A percentile compares a stretch with the other conserved stretches of the same genome.
Evolutionary conservation across 257 asterid species (phyloP).

Genomic region (Echium plantagineum): DNA sequence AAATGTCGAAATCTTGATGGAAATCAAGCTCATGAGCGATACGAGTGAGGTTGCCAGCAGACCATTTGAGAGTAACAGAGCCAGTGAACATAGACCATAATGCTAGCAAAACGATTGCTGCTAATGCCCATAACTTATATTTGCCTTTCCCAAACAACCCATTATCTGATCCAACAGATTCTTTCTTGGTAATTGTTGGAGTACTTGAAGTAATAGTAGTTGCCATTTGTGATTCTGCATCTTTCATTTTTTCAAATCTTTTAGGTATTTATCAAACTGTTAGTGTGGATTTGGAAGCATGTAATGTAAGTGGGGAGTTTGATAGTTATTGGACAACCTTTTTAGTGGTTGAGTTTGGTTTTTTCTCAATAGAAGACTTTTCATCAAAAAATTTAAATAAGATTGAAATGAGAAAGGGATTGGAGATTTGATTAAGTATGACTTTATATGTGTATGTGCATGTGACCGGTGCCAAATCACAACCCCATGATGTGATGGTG

Average conservation of each 20-base stretch:
- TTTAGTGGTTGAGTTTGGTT: not conserved
- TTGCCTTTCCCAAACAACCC: conserved; percentile 63
- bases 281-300: not conserved
- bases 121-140: conserved; percentile 85
- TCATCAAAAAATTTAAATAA: no score
- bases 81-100: conserved; percentile 95
- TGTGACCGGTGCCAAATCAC: not conserved
- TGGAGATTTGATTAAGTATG: not conserved
- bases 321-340: not conserved
- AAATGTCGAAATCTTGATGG: conserved; percentile 67
- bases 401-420: not conserved
- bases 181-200: conserved; percentile 34
- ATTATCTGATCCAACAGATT: conserved; percentile 17
- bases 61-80: conserved; percentile 77
- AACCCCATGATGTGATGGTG: not conserved
- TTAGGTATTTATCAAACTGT: not conserved
- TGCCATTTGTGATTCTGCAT: conserved; percentile 45
- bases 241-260: conserved; percentile 44
- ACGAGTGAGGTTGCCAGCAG: conserved; percentile 45
- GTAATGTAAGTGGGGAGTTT: not conserved
- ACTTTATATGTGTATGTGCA: not conserved
- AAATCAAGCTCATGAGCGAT: conserved; percentile 40
- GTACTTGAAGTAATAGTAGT: conserved; percentile 17
- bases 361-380: not conserved
- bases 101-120: conserved; percentile 66